Evolutionary conservation across 495 filamentous ascomycete species (phyloP).

Genomic region (Bryoglossum gracile): DNA sequence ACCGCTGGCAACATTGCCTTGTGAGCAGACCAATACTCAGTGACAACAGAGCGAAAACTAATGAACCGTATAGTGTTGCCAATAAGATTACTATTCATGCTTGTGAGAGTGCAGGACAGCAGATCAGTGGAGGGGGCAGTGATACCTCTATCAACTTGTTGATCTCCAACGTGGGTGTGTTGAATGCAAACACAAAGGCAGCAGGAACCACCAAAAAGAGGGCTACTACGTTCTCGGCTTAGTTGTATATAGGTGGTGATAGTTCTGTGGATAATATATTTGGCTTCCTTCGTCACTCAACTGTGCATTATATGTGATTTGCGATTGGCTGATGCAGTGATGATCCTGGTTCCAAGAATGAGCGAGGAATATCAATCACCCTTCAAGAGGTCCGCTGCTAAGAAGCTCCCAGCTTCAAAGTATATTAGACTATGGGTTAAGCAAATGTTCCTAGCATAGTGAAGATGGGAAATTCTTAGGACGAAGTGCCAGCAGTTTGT

Average conservation of each 20-base stretch:
- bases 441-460: too few relatives aligned
- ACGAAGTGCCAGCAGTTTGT: too few relatives aligned
- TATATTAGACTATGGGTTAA: too few relatives aligned
- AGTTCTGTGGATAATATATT: too few relatives aligned
- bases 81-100: constrained; percentile 12
- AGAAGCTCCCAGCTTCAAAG: too few relatives aligned
- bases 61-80: constrained; percentile 4
- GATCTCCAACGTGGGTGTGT: constrained; percentile 14
- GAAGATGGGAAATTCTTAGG: too few relatives aligned
- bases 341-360: too few relatives aligned
- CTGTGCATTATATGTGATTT: too few relatives aligned
- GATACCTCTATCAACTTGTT: constrained; percentile 9
- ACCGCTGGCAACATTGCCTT: constrained; percentile 13
- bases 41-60: background rate
- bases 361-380: too few relatives aligned
- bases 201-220: constrained; percentile 9
- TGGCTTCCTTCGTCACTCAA: too few relatives aligned
- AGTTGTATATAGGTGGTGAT: background rate
- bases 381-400: too few relatives aligned
- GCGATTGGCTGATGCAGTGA: too few relatives aligned
- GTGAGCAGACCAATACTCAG: constrained; percentile 1
- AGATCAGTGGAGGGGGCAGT: constrained; percentile 5
- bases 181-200: constrained; percentile 14
- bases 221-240: background rate
- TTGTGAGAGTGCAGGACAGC: constrained; percentile 11